Evolutionary conservation across 2,329 filamentous ascomycete genomes (phyloP), one percentile per base, ranked within the genome.

Genomic region (Ilyonectria mors-panacis): DNA sequence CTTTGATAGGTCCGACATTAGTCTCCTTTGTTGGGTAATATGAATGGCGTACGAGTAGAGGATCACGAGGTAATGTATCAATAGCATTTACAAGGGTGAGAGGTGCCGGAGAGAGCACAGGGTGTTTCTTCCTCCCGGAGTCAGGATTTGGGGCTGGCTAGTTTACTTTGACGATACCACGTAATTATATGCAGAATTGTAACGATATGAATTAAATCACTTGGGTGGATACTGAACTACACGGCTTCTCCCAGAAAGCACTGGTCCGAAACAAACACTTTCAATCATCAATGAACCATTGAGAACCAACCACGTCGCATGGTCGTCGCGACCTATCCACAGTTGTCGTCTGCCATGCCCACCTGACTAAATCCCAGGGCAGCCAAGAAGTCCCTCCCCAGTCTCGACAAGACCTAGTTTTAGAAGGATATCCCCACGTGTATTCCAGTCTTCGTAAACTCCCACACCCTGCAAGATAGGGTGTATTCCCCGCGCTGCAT

Each of bases 161-260:
- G n/a, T n/a, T 57, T 58, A 37, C 30, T 60, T 45, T 57, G 19
- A 67, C 30, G 59, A 59, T 59, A 61, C 59, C 62, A 51, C 59
- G n/a, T 53, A 35, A 23, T 56, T 59, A 67, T 51, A 47, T 37
- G 44, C 10, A 59, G 42, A 17, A 19, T 42, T 59, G 23, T 45
- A 55, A 54, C 23, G 54, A 63, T 54, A 47, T 51, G 28, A 54
- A 55, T 30, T 21, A 58, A 63, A 56, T 67, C 50, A 67, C 48
- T 42, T 56, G 33, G 28, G 28, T 57, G 51, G 30, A 37, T 42
- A 50, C 45, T 44, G 28, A 57, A 26, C 44, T 42, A 44, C 58
- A 62, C 58, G 53, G 53, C 57, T 61, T 53, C 53, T 53, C 17
- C 23, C 33, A 42, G 19, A 47, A 56, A 61, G 37, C 21, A 53